Percentiles rank a stretch among this genome's conserved stretches.
Conservation (phyloP, 208 protist genomes). For the Tritrichomonas musculus region DNA sequence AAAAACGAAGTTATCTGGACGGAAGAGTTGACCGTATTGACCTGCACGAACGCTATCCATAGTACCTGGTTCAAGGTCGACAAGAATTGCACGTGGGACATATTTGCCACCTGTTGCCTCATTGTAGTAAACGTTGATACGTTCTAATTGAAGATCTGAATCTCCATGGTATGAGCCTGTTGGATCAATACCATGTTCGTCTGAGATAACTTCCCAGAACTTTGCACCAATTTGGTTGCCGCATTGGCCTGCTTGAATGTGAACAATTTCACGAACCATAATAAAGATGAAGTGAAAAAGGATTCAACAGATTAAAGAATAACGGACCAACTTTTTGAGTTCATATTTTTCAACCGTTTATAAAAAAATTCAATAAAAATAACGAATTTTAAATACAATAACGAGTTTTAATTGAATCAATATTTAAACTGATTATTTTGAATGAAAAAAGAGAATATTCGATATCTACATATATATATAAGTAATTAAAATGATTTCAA, state of each 20-base stretch:
- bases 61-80: conserved; percentile 81
- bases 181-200: conserved; percentile 72
- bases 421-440: too few relatives aligned
- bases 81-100: conserved; percentile 71
- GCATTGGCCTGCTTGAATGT: conserved; percentile 76
- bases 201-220: conserved; percentile 64
- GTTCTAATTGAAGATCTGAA: conserved; percentile 86
- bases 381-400: too few relatives aligned
- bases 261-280: conserved; percentile 74
- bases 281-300: not conserved
- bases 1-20: conserved; percentile 95
- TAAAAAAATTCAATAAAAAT: too few relatives aligned
- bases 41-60: conserved; percentile 86
- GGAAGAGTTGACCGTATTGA: conserved; percentile 78
- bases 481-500: too few relatives aligned
- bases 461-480: too few relatives aligned
- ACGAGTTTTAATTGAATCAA: too few relatives aligned
- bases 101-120: conserved; percentile 77
- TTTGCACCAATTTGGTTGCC: conserved; percentile 49
- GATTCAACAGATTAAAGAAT: not conserved
- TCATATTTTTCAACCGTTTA: too few relatives aligned
- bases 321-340: too few relatives aligned
- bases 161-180: conserved; percentile 80
- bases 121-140: conserved; percentile 96
- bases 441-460: too few relatives aligned